These are phyloP conservation scores for Cronartium quercuum DNA, from an alignment of 1,284 basidiomycete species.

Conservation along the genomic window DNA sequence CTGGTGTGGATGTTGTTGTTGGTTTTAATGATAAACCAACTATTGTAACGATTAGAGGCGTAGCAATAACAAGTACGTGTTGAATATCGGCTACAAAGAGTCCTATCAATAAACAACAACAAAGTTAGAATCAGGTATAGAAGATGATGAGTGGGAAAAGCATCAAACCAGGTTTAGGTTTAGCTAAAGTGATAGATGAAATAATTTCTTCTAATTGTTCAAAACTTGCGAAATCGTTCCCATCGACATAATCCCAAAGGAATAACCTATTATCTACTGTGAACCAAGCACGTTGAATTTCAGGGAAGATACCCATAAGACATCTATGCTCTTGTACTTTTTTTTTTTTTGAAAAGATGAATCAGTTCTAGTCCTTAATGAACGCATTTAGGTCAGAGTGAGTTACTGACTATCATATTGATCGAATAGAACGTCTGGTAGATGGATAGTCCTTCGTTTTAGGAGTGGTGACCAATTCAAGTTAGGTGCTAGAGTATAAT, in stretches of 20 bases:
- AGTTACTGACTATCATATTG: conserved; percentile 66
- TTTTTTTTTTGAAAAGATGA: not conserved
- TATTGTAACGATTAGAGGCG: conserved; percentile 71
- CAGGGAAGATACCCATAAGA: conserved; percentile 80
- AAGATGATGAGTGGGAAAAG: not conserved
- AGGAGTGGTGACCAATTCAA: conserved; percentile 73
- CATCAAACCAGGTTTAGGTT: conserved; percentile 45
- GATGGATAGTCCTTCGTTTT: conserved; percentile 64
- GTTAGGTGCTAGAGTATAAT: conserved; percentile 68
- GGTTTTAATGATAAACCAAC: conserved; percentile 68
- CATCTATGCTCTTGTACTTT: conserved; percentile 42
- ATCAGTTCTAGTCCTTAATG: not conserved
- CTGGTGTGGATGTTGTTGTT: conserved; percentile 51
- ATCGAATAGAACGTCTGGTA: conserved; percentile 77
- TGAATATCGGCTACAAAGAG: conserved; percentile 92
- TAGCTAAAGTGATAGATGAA: conserved; percentile 55
- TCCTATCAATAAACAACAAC: conserved; percentile 45
- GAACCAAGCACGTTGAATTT: conserved; percentile 92
- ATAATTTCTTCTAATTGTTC: conserved; percentile 88
- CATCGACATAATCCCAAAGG: conserved; percentile 92
- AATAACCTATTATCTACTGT: conserved; percentile 90
- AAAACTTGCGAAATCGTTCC: conserved; percentile 83
- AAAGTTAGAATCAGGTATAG: not conserved
- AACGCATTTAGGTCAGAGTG: conserved; percentile 24
- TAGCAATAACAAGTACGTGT: conserved; percentile 82